Conservation (phyloP, 2,329 filamentous ascomycete genomes). For the Diaporthe velutina region DNA sequence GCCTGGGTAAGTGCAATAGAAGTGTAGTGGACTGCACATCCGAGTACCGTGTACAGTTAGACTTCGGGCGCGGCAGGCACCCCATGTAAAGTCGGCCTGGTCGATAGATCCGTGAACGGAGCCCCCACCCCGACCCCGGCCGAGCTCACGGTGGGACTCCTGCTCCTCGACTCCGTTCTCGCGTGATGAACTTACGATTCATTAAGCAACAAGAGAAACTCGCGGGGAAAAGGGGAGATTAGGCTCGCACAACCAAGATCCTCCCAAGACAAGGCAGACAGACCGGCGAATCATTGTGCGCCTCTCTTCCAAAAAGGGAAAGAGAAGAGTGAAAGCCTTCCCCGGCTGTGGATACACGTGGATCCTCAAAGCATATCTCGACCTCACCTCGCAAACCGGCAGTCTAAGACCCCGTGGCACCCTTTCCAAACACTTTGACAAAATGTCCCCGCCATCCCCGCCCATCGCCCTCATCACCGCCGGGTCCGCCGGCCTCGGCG, state of each 20-base stretch:
- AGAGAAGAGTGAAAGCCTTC: background rate
- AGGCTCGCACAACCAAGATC: slow-evolving; percentile 2
- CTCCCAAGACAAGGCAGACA: background rate
- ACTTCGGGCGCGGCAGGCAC: background rate
- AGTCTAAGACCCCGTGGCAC: too few relatives aligned
- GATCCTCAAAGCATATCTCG: background rate
- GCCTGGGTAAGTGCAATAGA: background rate
- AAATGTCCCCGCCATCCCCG: slow-evolving; percentile 49
- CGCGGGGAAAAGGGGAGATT: slow-evolving; percentile 6
- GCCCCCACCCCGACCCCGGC: slow-evolving; percentile 12
- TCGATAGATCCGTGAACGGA: slow-evolving; percentile 12
- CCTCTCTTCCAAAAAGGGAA: slow-evolving; percentile 27
- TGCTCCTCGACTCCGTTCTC: slow-evolving; percentile 11
- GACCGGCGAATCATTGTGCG: slow-evolving; percentile 28
- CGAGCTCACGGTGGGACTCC: background rate
- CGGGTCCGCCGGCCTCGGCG: slow-evolving; percentile 77
- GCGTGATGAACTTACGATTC: slow-evolving; percentile 14
- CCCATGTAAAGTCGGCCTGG: slow-evolving; percentile 3
- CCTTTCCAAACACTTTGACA: background rate
- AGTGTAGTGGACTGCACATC: background rate
- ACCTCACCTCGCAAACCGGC: background rate
- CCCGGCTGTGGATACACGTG: slow-evolving; percentile 26
- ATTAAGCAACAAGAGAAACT: slow-evolving; percentile 5
- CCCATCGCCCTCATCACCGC: slow-evolving; percentile 62
- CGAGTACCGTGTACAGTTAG: background rate